Evolutionary conservation across 768 basidiomycete genomes (phyloP).

Genomic region (Boletus sp.): DNA sequence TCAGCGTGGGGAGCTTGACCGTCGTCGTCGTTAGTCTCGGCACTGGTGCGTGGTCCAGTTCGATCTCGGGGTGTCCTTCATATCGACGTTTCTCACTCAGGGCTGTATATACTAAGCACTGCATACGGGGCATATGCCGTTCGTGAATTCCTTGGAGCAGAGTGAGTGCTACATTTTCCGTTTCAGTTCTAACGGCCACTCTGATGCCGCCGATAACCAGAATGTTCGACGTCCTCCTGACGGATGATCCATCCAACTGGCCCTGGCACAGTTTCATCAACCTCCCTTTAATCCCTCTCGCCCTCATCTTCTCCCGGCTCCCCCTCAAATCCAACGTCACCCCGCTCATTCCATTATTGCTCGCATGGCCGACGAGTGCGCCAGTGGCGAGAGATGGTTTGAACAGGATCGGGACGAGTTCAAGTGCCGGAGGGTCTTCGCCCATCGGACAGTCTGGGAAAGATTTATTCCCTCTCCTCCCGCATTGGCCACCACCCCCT

Average conservation of each 20-base stretch:
- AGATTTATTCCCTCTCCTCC: slow-evolving; percentile 29
- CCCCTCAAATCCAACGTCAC: slow-evolving; percentile 32
- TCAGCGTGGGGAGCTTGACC: slow-evolving; percentile 49
- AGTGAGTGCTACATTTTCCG: slow-evolving; percentile 38
- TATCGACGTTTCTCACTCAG: slow-evolving; percentile 25
- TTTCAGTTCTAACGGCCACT: no score
- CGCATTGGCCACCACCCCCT: slow-evolving; percentile 59
- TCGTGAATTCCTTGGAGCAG: slow-evolving; percentile 62
- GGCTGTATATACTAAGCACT: slow-evolving; percentile 50
- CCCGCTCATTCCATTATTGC: slow-evolving; percentile 21
- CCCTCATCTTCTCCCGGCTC: slow-evolving; percentile 62
- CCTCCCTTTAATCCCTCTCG: slow-evolving; percentile 67
- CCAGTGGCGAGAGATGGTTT: slow-evolving; percentile 15
- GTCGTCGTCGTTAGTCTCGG: slow-evolving; percentile 53
- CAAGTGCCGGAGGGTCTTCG: not conserved
- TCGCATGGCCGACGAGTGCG: slow-evolving; percentile 30
- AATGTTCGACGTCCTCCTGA: slow-evolving; percentile 62
- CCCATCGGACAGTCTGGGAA: not conserved
- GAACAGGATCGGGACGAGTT: not conserved
- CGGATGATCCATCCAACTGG: slow-evolving; percentile 70
- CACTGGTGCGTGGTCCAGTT: slow-evolving; percentile 46
- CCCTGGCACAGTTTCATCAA: slow-evolving; percentile 73
- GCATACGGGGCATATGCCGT: slow-evolving; percentile 73
- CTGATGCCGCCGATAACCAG: slow-evolving; percentile 25
- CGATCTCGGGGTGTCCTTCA: not conserved